These are phyloP conservation scores for Symbiodinium natans DNA, from an alignment of 73 alveolate genomes.

Conservation along the genomic window DNA sequence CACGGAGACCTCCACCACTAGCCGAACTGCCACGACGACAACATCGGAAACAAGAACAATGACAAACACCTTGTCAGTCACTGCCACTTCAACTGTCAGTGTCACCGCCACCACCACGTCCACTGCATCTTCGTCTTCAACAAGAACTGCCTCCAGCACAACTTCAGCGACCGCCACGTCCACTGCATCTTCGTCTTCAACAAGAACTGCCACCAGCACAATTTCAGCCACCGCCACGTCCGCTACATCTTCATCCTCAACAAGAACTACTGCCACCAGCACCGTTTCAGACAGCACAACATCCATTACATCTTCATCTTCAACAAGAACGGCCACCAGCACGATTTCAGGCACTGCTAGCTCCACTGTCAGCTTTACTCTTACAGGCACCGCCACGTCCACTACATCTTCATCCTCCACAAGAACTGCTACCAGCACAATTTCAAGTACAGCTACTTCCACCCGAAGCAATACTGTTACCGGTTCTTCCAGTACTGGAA, in stretches of 20 bases:
- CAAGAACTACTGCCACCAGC: background rate
- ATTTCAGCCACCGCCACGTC: too few species aligned
- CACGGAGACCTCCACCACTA: background rate
- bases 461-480: background rate
- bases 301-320: background rate
- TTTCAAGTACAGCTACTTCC: background rate
- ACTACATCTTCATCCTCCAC: background rate
- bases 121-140: background rate
- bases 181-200: background rate
- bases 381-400: background rate
- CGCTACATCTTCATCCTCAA: too few species aligned
- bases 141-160: background rate
- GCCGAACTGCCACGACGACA: background rate
- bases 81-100: background rate
- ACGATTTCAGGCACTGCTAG: background rate
- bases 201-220: too few species aligned
- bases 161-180: background rate
- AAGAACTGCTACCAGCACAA: background rate
- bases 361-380: background rate
- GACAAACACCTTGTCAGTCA: background rate
- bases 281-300: background rate
- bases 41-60: background rate
- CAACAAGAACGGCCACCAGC: too few species aligned
- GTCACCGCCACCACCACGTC: background rate
- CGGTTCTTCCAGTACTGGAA: background rate